phyloP scores from a whole-genome alignment of 257 asterid genomes.

The Solanum rostratum region DNA sequence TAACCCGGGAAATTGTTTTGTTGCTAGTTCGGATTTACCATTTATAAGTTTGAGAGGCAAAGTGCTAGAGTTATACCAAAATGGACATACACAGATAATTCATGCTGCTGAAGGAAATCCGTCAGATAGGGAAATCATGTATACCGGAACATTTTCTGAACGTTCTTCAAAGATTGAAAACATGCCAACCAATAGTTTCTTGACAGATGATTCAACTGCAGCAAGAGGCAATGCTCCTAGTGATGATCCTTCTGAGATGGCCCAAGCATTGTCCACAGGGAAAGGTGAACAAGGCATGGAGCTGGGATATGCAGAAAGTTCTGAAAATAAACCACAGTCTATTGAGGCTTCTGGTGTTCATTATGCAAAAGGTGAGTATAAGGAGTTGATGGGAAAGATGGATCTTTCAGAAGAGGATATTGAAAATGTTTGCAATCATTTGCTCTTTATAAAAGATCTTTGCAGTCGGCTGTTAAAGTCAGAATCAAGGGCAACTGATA shows the following conservation, averaged over 20 bases:
- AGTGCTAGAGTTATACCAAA: constrained; percentile 38
- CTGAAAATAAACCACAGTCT: neutral
- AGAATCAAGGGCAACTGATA: constrained; percentile 7
- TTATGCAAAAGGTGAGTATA: constrained; percentile 4
- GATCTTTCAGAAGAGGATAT: constrained; percentile 14
- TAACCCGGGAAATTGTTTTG: constrained; percentile 17
- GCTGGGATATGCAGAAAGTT: constrained; percentile 2
- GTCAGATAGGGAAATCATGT: constrained; percentile 8
- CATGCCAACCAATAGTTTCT: constrained; percentile 4
- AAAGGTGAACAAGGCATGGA: constrained; percentile 14
- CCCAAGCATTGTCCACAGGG: constrained; percentile 7
- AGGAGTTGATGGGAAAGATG: constrained; percentile 8
- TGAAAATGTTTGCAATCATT: constrained; percentile 8
- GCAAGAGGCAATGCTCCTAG: neutral
- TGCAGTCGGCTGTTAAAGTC: constrained; percentile 1
- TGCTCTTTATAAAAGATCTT: neutral
- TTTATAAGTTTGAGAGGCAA: constrained; percentile 41
- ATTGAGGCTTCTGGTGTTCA: constrained; percentile 6
- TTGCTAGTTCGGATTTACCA: constrained; percentile 38
- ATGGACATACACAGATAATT: constrained; percentile 70
- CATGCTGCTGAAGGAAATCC: constrained; percentile 45
- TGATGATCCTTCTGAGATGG: constrained; percentile 10
- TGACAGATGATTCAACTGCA: neutral
- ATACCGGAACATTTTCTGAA: constrained; percentile 6
- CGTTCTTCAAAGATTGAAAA: constrained; percentile 2